A percentile compares a stretch with the other conserved stretches of the same genome.
These are phyloP conservation scores for Aspergillus bertholletiae DNA, from an alignment of 495 filamentous ascomycete species.

Conservation along the genomic window DNA sequence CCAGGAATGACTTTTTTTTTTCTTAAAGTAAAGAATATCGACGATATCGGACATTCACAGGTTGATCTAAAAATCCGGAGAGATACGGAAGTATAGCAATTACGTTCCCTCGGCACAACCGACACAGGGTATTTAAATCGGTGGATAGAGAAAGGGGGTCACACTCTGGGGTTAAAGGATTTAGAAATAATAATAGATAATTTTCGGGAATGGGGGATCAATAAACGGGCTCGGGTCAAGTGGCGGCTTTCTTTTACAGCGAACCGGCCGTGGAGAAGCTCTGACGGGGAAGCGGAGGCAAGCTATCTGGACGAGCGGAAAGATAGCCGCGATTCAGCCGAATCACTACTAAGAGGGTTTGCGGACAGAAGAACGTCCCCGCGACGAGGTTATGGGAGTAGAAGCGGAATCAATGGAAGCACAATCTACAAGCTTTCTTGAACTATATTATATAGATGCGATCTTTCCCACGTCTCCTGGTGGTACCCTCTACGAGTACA, in stretches of 20 bases:
- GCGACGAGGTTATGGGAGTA: not conserved
- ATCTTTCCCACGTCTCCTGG: too few species aligned
- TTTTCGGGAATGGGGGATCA: slow-evolving; percentile 22
- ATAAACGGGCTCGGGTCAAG: slow-evolving; percentile 21
- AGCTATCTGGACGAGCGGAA: slow-evolving; percentile 45
- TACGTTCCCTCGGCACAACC: slow-evolving; percentile 16
- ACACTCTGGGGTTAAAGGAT: slow-evolving; percentile 1
- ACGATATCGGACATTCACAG: slow-evolving; percentile 24
- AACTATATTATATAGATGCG: not conserved
- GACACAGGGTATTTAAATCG: slow-evolving; percentile 11
- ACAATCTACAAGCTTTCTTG: too few species aligned
- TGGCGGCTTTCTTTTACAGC: slow-evolving; percentile 25
- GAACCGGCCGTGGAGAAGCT: slow-evolving; percentile 25
- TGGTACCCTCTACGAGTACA: too few species aligned
- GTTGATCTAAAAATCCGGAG: slow-evolving; percentile 14
- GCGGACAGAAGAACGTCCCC: not conserved
- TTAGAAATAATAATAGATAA: slow-evolving; percentile 5
- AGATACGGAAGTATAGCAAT: slow-evolving; percentile 28
- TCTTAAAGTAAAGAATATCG: slow-evolving; percentile 3
- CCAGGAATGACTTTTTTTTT: slow-evolving; percentile 3
- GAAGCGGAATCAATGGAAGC: too few species aligned
- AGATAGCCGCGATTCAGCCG: slow-evolving; percentile 11
- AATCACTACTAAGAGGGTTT: not conserved
- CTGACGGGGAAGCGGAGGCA: slow-evolving; percentile 42
- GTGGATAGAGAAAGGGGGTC: not conserved